A percentile compares a stretch with the other conserved stretches of the same genome.
These are phyloP conservation scores for Intubia oerlemansii DNA, from an alignment of 2,329 filamentous ascomycete genomes.

Conservation along the genomic window DNA sequence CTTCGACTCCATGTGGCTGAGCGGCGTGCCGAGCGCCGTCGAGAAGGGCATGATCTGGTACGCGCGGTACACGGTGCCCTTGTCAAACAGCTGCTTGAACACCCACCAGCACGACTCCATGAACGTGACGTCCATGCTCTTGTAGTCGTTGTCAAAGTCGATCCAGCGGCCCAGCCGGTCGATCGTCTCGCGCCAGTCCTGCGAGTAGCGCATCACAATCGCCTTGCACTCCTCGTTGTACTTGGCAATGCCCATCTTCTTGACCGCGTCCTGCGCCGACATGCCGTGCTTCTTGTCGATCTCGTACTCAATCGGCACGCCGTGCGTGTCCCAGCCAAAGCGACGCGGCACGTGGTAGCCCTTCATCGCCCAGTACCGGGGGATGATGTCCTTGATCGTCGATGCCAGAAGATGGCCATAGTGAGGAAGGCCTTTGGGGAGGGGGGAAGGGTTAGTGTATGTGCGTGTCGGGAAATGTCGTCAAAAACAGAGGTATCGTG, in stretches of 20 bases:
- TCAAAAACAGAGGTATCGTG: not conserved
- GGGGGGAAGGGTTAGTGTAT: slow-evolving; percentile 3
- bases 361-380: slow-evolving; percentile 61
- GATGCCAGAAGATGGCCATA: slow-evolving; percentile 64
- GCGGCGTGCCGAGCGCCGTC: slow-evolving; percentile 67
- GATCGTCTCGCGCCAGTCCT: slow-evolving; percentile 74
- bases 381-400: slow-evolving; percentile 94
- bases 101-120: slow-evolving; percentile 98
- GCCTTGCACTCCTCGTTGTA: slow-evolving; percentile 85
- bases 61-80: slow-evolving; percentile 73
- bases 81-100: slow-evolving; percentile 82
- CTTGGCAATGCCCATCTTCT: slow-evolving; percentile 66
- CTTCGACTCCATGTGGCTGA: slow-evolving; percentile 85
- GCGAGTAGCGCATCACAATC: slow-evolving; percentile 80
- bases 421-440: slow-evolving; percentile 19
- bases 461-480: not conserved
- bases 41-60: slow-evolving; percentile 92
- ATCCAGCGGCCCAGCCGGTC: slow-evolving; percentile 87
- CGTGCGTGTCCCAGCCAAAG: slow-evolving; percentile 91
- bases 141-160: slow-evolving; percentile 95
- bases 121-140: slow-evolving; percentile 89
- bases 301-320: slow-evolving; percentile 87
- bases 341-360: slow-evolving; percentile 79
- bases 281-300: slow-evolving; percentile 93
- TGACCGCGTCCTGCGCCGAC: slow-evolving; percentile 63